Evolutionary conservation across 108 stramenopile genomes (phyloP).

Genomic region (Chaetoceros muelleri): DNA sequence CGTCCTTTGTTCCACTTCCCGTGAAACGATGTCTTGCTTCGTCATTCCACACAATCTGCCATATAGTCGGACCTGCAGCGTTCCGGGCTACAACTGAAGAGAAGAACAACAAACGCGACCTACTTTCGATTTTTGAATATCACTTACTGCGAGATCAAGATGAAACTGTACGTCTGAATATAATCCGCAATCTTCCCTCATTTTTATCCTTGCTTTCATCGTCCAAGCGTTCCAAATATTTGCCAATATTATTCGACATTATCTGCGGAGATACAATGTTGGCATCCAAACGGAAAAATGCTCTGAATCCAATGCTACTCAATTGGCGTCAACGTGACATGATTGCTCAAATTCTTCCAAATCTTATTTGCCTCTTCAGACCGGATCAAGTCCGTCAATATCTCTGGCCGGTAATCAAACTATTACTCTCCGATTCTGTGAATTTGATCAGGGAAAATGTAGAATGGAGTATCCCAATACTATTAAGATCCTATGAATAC

Average conservation of each 20-base stretch:
- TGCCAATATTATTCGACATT: constrained; percentile 66
- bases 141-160: constrained; percentile 84
- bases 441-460: constrained; percentile 71
- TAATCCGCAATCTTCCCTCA: constrained; percentile 69
- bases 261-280: constrained; percentile 64
- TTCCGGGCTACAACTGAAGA: constrained; percentile 11
- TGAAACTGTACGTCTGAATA: constrained; percentile 89
- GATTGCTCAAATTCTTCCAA: constrained; percentile 77
- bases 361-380: constrained; percentile 52
- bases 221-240: constrained; percentile 38
- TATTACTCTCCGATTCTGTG: constrained; percentile 63
- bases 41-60: constrained; percentile 88
- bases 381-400: constrained; percentile 36
- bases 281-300: constrained; percentile 59
- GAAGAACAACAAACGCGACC: constrained; percentile 25
- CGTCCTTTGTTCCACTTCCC: constrained; percentile 50
- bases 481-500: constrained; percentile 37
- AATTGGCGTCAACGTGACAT: constrained; percentile 92
- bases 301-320: constrained; percentile 68
- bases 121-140: constrained; percentile 77
- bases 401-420: constrained; percentile 68
- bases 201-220: constrained; percentile 56
- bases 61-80: constrained; percentile 61
- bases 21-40: constrained; percentile 85
- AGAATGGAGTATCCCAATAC: constrained; percentile 61